Evolutionary conservation across 345 rosid genomes (phyloP), one percentile per base, ranked within the genome.

Genomic region (Acer saccharum): DNA sequence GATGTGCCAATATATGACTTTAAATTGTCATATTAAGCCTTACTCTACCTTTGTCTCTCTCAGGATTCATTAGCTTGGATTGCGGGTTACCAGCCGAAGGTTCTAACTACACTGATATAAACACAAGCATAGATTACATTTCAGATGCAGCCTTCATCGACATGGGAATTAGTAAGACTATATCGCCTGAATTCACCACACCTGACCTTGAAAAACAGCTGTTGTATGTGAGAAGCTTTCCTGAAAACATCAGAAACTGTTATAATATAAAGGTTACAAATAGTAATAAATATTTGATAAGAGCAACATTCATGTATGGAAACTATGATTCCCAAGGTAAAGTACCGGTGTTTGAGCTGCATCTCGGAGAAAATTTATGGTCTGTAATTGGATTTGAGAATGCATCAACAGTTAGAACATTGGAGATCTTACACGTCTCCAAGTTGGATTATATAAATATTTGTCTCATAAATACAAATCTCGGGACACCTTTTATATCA

Each of bases 401-500:
- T 41, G 67, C 65, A 27, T 74, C 85, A 1, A 16, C 68, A 1
- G 35, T 74, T 2, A 55, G 8, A 81, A 79, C 64, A 8, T 18
- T 0, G 77, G 88, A 85, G 65, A 78, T 85, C 6, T 61, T 87
- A 62, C 84, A 83, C 63, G 58, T 76, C 63, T 54, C 78, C 3
- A 58, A 27, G 0, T 20, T 54, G 60, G 79, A 79, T 55, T 73
- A 65, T 2, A 71, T 80, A 5, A 46, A 52, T 74, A 75, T 87
- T n/a, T 72, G 97, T 78, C 79, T 89, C 3, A 85, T 88, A 7
- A 84, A 87, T 17, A 86, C 41, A 4, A 80, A 72, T 0, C 68
- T 6, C 4, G 89, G 89, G 10, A 71, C 82, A 12, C 90, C 93
- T 4, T 89, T 90, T 62, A 69, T 90, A 46, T 87, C 92, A n/a